Conservation (phyloP, 2,329 filamentous ascomycete genomes). For the Coniochaeta sp. region DNA sequence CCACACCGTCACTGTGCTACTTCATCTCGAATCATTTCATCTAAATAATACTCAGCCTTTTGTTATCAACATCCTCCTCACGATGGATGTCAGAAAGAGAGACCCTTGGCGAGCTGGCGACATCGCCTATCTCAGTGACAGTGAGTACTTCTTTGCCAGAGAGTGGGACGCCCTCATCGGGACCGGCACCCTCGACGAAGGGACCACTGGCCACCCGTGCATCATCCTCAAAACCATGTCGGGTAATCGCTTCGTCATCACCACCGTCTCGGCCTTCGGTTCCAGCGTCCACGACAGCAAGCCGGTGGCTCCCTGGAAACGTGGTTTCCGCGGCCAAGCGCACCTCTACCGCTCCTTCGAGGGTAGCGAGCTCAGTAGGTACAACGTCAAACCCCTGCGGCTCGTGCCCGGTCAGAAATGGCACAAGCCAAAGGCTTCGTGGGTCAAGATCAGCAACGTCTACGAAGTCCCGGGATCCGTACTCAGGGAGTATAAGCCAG, state of each 20-base stretch:
- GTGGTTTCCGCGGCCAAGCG: background rate
- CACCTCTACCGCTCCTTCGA: conserved; percentile 21
- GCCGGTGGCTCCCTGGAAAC: background rate
- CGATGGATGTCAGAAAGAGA: too few relatives aligned
- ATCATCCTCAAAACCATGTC: conserved; percentile 19
- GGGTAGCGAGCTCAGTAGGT: conserved; percentile 13
- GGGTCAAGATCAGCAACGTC: conserved; percentile 12
- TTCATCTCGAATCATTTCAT: too few relatives aligned
- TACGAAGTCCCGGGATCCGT: conserved; percentile 12
- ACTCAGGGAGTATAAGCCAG: too few relatives aligned
- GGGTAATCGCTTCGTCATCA: conserved; percentile 15
- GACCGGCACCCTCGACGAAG: conserved; percentile 7
- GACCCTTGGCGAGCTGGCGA: conserved; percentile 18
- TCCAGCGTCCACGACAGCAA: conserved; percentile 13
- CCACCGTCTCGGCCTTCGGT: conserved; percentile 23
- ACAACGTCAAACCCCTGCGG: conserved; percentile 10
- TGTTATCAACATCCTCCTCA: too few relatives aligned
- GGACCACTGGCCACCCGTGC: conserved; percentile 22
- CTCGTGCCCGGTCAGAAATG: conserved; percentile 15
- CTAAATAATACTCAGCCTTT: too few relatives aligned
- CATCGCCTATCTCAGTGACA: conserved; percentile 20
- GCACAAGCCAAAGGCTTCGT: conserved; percentile 15
- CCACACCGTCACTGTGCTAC: too few relatives aligned
- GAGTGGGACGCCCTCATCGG: conserved; percentile 13
- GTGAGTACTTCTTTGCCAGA: conserved; percentile 6